Conservation (phyloP, 441 rosid genomes). For the Adansonia gregorii region DNA sequence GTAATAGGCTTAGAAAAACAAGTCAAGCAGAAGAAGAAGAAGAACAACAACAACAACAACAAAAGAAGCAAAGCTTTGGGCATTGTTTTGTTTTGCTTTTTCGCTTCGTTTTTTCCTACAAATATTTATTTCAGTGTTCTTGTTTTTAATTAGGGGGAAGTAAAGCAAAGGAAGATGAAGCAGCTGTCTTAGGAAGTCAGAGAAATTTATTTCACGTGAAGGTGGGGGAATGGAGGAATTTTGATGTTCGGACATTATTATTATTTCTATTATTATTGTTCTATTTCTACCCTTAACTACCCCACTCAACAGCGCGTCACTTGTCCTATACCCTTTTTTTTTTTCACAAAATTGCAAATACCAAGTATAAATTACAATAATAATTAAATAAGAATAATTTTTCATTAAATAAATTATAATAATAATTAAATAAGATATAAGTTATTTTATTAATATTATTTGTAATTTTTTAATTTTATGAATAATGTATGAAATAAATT, state of each 20-base stretch:
- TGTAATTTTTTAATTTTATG: no score
- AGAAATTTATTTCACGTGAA: conserved; percentile 30
- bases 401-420: no score
- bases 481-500: no score
- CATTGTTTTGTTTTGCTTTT: conserved; percentile 26
- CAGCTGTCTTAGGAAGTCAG: no score
- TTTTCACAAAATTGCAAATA: no score
- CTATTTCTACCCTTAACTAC: not conserved
- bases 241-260: not conserved
- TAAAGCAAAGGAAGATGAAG: not conserved
- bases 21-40: conserved; percentile 14
- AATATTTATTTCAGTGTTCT: not conserved
- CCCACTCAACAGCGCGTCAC: not conserved
- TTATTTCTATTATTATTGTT: not conserved
- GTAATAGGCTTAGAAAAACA: conserved; percentile 33
- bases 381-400: no score
- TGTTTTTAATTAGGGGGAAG: not conserved
- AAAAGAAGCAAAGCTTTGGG: conserved; percentile 23
- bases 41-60: not conserved
- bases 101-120: not conserved
- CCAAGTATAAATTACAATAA: no score
- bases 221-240: conserved; percentile 22
- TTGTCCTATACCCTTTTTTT: not conserved
- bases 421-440: no score
- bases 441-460: no score